Evolutionary conservation across 2,329 filamentous ascomycete genomes (phyloP).

Genomic region (Diaporthe longicolla): DNA sequence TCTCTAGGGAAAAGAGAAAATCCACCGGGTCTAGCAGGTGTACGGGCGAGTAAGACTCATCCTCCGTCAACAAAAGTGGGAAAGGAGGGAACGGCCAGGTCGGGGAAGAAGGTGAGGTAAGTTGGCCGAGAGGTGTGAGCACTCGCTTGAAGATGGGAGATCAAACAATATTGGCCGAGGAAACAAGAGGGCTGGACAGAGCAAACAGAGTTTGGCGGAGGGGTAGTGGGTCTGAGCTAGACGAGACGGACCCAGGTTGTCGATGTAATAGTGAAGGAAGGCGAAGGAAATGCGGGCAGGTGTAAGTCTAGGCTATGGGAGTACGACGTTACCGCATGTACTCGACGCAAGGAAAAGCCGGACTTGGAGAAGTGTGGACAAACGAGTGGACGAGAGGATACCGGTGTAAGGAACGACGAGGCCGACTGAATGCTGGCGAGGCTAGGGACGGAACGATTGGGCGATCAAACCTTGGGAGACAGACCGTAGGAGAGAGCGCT

Average conservation of each 20-base stretch:
- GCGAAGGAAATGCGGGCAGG: background rate
- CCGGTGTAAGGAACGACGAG: constrained; percentile 34
- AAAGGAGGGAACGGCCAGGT: background rate
- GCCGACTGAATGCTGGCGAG: constrained; percentile 28
- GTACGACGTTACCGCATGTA: constrained; percentile 17
- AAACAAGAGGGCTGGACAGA: constrained; percentile 15
- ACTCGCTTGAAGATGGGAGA: constrained; percentile 20
- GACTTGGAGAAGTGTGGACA: constrained; percentile 22
- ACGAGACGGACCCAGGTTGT: constrained; percentile 7
- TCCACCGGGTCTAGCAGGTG: background rate
- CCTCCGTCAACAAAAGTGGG: constrained; percentile 31
- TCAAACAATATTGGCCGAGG: constrained; percentile 31
- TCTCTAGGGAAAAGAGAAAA: background rate
- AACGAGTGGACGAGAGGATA: constrained; percentile 32
- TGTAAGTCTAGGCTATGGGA: constrained; percentile 17
- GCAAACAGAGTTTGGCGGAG: constrained; percentile 20
- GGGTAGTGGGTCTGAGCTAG: constrained; percentile 22
- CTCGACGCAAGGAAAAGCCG: constrained; percentile 16
- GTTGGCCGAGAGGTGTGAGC: constrained; percentile 20
- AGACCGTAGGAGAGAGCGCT: background rate
- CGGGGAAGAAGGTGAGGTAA: background rate
- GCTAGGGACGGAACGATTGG: constrained; percentile 25
- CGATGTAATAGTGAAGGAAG: constrained; percentile 3
- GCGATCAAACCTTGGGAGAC: constrained; percentile 26
- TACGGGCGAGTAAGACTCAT: constrained; percentile 14